These are phyloP conservation scores for Cetraspora pellucida DNA, from an alignment of 192 early-diverging fungal genomes.

Conservation along the genomic window DNA sequence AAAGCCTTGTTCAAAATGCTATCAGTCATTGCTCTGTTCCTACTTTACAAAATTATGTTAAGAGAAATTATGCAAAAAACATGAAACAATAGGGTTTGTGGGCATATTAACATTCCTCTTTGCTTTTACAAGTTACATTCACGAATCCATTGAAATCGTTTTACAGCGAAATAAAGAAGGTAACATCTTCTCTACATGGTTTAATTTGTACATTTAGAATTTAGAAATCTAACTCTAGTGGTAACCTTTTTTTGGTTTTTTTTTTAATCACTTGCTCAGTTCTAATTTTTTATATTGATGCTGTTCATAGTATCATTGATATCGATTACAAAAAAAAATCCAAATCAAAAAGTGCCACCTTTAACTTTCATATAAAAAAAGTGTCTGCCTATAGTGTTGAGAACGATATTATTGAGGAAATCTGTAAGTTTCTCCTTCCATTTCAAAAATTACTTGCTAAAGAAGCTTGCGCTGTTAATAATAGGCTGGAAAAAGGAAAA, in stretches of 20 bases:
- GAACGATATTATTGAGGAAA: slow-evolving; percentile 19
- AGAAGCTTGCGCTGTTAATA: neutral
- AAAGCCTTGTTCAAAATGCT: neutral
- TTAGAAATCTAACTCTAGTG: too few species aligned
- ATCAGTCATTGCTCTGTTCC: slow-evolving; percentile 15
- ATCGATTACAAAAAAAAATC: neutral
- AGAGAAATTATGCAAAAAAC: slow-evolving; percentile 25
- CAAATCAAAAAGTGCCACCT: neutral
- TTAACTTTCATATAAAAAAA: slow-evolving; percentile 10
- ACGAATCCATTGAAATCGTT: slow-evolving; percentile 28
- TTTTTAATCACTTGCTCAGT: too few species aligned
- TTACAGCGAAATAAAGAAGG: slow-evolving; percentile 12
- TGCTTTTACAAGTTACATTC: slow-evolving; percentile 32
- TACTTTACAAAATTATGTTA: neutral
- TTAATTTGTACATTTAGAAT: neutral
- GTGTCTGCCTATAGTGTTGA: slow-evolving; percentile 1
- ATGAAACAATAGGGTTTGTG: slow-evolving; percentile 26
- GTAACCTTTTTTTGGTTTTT: neutral
- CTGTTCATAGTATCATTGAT: slow-evolving; percentile 1
- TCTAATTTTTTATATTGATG: neutral
- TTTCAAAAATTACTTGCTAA: slow-evolving; percentile 9
- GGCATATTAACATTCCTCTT: slow-evolving; percentile 22
- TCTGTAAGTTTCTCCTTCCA: slow-evolving; percentile 12
- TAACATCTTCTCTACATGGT: neutral
- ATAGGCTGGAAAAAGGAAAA: slow-evolving; percentile 4